Conservation (phyloP, 2,329 filamentous ascomycete species). For the Aspergillus sp. region DNA sequence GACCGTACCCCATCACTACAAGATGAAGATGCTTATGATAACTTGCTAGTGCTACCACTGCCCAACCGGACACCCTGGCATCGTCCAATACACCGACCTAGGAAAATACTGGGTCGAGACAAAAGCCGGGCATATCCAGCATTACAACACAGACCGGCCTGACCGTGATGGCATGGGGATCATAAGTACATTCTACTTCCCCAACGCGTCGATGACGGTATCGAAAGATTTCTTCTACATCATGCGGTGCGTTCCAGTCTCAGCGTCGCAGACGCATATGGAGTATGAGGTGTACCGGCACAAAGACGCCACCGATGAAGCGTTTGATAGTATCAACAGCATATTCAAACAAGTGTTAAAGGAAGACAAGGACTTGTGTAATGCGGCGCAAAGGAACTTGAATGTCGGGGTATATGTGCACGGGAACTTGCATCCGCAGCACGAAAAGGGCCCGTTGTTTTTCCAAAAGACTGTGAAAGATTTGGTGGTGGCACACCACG, state of each 20-base stretch:
- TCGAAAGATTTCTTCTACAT: conserved; percentile 60
- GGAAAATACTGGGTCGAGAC: conserved; percentile 54
- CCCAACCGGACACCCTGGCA: conserved; percentile 20
- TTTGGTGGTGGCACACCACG: conserved; percentile 47
- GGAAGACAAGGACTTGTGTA: conserved; percentile 64
- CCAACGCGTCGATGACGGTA: conserved; percentile 36
- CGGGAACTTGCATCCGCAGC: conserved; percentile 58
- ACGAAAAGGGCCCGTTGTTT: conserved; percentile 57
- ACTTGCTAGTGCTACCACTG: conserved; percentile 27
- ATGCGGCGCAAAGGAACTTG: conserved; percentile 59
- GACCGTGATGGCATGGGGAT: conserved; percentile 47
- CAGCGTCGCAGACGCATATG: conserved; percentile 55
- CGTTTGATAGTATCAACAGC: conserved; percentile 57
- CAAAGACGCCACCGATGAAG: conserved; percentile 56
- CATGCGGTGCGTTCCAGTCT: conserved; percentile 60
- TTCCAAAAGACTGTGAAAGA: conserved; percentile 57
- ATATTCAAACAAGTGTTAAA: conserved; percentile 65
- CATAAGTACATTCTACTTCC: conserved; percentile 36
- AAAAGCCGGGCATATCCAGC: conserved; percentile 48
- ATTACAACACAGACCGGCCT: not conserved
- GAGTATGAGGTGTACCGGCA: conserved; percentile 65
- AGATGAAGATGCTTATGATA: too few relatives aligned
- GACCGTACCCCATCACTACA: too few relatives aligned
- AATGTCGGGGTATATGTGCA: conserved; percentile 60
- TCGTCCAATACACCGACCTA: conserved; percentile 50